These are phyloP conservation scores for Tulasnella sp. DNA, from an alignment of 768 basidiomycete species.

Conservation along the genomic window DNA sequence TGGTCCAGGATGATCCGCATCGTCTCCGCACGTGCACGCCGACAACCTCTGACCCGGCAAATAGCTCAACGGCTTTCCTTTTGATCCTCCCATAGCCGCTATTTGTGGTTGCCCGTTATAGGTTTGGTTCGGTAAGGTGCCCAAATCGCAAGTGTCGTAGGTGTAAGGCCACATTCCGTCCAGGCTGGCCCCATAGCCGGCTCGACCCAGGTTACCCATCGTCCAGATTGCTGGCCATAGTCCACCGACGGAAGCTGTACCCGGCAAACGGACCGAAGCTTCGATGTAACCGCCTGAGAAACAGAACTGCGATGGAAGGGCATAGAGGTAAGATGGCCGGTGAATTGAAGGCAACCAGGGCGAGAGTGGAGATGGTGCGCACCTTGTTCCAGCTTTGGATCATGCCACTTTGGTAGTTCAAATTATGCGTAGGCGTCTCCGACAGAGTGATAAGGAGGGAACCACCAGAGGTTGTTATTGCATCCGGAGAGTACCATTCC, in stretches of 20 bases:
- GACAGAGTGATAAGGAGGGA: constrained; percentile 73
- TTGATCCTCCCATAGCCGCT: constrained; percentile 55
- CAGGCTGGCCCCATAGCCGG: constrained; percentile 80
- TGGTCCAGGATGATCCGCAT: constrained; percentile 83
- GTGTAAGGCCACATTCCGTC: constrained; percentile 80
- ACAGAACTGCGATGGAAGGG: constrained; percentile 56
- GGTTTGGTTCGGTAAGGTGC: constrained; percentile 78
- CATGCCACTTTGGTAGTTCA: constrained; percentile 58
- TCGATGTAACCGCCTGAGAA: constrained; percentile 81
- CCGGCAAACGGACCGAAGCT: constrained; percentile 27
- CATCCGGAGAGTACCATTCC: constrained; percentile 88
- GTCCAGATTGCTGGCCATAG: constrained; percentile 47
- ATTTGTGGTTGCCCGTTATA: constrained; percentile 58
- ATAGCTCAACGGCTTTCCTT: constrained; percentile 63
- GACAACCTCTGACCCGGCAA: constrained; percentile 85
- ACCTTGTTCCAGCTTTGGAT: constrained; percentile 65
- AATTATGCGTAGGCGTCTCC: constrained; percentile 60
- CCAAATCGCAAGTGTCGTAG: constrained; percentile 82
- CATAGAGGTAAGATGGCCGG: not conserved
- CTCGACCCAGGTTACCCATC: constrained; percentile 75
- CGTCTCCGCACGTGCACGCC: constrained; percentile 77
- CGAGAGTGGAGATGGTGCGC: not conserved
- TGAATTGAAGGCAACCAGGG: not conserved
- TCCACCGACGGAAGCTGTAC: constrained; percentile 10
- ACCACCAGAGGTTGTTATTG: constrained; percentile 68